Conservation (phyloP, 352 stramenopile species). For the Pythium dissimile region DNA sequence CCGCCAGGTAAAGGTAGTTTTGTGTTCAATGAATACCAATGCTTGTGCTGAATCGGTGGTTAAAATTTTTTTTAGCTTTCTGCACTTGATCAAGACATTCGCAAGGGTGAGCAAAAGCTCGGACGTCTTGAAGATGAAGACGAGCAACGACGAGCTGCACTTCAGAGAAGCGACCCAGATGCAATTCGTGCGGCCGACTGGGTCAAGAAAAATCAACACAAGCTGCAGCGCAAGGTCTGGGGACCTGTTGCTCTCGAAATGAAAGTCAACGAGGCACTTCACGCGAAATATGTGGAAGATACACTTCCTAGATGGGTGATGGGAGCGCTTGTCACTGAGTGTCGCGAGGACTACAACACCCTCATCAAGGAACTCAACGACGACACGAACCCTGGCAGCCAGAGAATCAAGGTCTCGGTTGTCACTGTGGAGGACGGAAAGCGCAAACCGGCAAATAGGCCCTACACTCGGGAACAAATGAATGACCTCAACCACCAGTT, state of each 20-base stretch:
- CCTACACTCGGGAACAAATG: slow-evolving; percentile 62
- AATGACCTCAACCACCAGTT: slow-evolving; percentile 41
- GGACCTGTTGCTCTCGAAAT: slow-evolving; percentile 81
- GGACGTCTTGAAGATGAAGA: slow-evolving; percentile 73
- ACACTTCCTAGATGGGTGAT: slow-evolving; percentile 80
- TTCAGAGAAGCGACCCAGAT: slow-evolving; percentile 62
- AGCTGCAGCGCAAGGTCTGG: slow-evolving; percentile 77
- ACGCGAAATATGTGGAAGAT: slow-evolving; percentile 85
- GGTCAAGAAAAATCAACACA: slow-evolving; percentile 65
- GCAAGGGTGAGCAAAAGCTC: slow-evolving; percentile 50
- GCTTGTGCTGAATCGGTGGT: neutral
- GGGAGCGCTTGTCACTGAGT: slow-evolving; percentile 70
- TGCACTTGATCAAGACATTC: slow-evolving; percentile 46
- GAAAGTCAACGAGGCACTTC: slow-evolving; percentile 71
- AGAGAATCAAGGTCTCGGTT: slow-evolving; percentile 59
- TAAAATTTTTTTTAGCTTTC: slow-evolving; percentile 25
- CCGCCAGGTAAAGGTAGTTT: slow-evolving; percentile 29
- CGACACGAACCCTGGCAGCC: slow-evolving; percentile 24
- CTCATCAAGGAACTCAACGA: slow-evolving; percentile 67
- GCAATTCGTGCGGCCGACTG: slow-evolving; percentile 74
- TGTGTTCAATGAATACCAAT: neutral
- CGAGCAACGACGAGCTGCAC: slow-evolving; percentile 54
- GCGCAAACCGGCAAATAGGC: slow-evolving; percentile 44
- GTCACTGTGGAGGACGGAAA: slow-evolving; percentile 62
- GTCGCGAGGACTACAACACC: slow-evolving; percentile 77